Evolutionary conservation across 805 yeast genomes (phyloP).

Genomic region (Kodamaea sagamina): DNA sequence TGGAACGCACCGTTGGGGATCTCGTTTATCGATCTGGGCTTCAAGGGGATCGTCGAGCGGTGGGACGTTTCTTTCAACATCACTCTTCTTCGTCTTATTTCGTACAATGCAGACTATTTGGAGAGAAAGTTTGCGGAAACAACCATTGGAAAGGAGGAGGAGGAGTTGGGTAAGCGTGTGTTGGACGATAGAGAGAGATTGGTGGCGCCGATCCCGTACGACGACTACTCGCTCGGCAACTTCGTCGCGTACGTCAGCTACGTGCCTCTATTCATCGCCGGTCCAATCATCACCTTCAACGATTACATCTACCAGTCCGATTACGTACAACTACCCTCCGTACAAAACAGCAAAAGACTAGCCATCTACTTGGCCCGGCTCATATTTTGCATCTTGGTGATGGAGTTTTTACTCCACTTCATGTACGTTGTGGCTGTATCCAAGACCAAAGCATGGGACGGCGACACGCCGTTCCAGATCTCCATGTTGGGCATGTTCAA

Average conservation of each 20-base stretch:
- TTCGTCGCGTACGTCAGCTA: conserved; percentile 78
- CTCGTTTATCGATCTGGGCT: conserved; percentile 58
- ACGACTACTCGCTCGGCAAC: conserved; percentile 63
- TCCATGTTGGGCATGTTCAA: conserved; percentile 94
- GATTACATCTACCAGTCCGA: conserved; percentile 79
- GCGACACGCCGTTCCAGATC: conserved; percentile 87
- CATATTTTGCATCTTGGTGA: conserved; percentile 69
- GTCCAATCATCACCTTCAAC: conserved; percentile 91
- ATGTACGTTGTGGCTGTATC: conserved; percentile 94
- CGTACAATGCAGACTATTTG: conserved; percentile 77
- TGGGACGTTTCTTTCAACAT: conserved; percentile 98
- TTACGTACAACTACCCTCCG: conserved; percentile 57
- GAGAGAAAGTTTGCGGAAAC: conserved; percentile 31
- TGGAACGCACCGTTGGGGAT: conserved; percentile 58
- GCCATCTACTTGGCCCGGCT: conserved; percentile 67
- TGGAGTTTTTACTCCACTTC: conserved; percentile 87
- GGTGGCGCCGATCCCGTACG: conserved; percentile 58
- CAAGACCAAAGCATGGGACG: conserved; percentile 84
- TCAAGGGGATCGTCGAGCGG: conserved; percentile 75
- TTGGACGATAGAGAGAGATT: conserved; percentile 66
- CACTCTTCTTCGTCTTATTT: conserved; percentile 78
- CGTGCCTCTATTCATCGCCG: conserved; percentile 90
- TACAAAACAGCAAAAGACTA: conserved; percentile 51
- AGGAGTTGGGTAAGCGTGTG: conserved; percentile 12
- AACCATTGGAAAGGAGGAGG: conserved; percentile 9